phyloP scores from a whole-genome alignment of 768 basidiomycete species.

The Tylopilus plumbeoviolaceoides region DNA sequence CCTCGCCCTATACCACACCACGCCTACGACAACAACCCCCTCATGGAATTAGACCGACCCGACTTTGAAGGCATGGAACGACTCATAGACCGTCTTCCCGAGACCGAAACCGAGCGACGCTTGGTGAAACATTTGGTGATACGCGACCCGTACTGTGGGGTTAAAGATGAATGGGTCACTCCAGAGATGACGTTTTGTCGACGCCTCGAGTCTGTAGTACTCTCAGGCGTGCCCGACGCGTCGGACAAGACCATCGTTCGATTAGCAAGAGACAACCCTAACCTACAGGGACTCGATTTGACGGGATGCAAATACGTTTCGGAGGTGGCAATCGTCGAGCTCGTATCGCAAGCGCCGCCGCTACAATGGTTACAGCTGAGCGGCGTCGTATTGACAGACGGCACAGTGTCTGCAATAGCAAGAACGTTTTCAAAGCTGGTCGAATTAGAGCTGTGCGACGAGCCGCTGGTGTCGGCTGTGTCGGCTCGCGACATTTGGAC shows the following conservation, averaged over 20 bases:
- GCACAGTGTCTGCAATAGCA: constrained; percentile 63
- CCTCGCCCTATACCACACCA: neutral
- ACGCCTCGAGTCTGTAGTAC: constrained; percentile 61
- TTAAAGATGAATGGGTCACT: constrained; percentile 61
- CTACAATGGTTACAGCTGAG: constrained; percentile 75
- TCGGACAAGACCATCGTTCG: constrained; percentile 66
- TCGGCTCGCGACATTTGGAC: constrained; percentile 80
- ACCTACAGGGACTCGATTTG: constrained; percentile 73
- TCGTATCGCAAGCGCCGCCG: constrained; percentile 63
- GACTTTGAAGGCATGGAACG: constrained; percentile 52
- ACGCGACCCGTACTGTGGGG: constrained; percentile 34
- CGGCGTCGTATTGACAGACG: constrained; percentile 58
- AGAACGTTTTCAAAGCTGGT: constrained; percentile 71
- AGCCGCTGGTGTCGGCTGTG: constrained; percentile 61
- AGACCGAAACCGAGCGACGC: constrained; percentile 51
- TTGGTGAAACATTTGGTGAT: constrained; percentile 59
- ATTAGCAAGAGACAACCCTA: constrained; percentile 58
- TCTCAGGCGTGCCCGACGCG: constrained; percentile 64
- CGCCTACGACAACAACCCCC: constrained; percentile 4
- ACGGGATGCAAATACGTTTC: constrained; percentile 72
- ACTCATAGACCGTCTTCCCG: constrained; percentile 57
- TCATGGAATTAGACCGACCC: constrained; percentile 21
- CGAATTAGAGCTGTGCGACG: constrained; percentile 75
- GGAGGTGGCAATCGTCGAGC: constrained; percentile 69
- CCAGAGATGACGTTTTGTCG: constrained; percentile 54